Percentiles rank a stretch among this genome's conserved stretches.
Evolutionary conservation across 2,329 filamentous ascomycete species (phyloP).

Genomic region (Stagonosporopsis rhizophila): DNA sequence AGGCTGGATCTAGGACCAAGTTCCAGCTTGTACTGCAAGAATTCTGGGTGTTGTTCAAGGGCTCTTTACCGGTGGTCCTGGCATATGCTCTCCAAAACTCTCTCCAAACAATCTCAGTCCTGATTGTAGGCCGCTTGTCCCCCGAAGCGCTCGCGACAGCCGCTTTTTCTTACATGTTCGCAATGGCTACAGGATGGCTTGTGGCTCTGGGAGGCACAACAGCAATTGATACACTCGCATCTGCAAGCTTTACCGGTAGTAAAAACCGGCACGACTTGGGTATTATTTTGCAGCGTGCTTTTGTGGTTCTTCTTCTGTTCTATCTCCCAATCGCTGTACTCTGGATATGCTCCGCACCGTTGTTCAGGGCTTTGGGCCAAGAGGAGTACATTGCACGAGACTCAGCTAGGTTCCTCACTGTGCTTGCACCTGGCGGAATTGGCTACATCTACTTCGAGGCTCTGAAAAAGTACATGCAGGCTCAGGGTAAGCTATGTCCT

Average conservation of each 20-base stretch:
- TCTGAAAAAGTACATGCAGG: constrained; percentile 69
- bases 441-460: constrained; percentile 89
- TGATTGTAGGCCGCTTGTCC: constrained; percentile 80
- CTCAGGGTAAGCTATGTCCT: constrained; percentile 55
- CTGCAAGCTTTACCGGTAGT: constrained; percentile 81
- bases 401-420: constrained; percentile 74
- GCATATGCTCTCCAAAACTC: constrained; percentile 88
- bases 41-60: constrained; percentile 71
- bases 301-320: constrained; percentile 74
- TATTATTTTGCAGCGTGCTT: constrained; percentile 76
- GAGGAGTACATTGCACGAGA: constrained; percentile 78
- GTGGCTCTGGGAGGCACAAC: constrained; percentile 86
- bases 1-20: constrained; percentile 44
- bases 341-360: constrained; percentile 76
- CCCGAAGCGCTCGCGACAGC: constrained; percentile 81
- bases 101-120: constrained; percentile 79
- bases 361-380: constrained; percentile 79
- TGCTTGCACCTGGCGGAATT: constrained; percentile 79
- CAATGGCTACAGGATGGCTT: constrained; percentile 87
- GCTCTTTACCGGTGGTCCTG: constrained; percentile 78
- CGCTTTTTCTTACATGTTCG: constrained; percentile 93
- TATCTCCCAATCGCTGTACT: constrained; percentile 76
- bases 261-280: constrained; percentile 80
- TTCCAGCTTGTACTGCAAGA: constrained; percentile 60
- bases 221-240: constrained; percentile 83